Evolutionary conservation across 1,284 basidiomycete genomes (phyloP).

Genomic region (Marasmius oreades): DNA sequence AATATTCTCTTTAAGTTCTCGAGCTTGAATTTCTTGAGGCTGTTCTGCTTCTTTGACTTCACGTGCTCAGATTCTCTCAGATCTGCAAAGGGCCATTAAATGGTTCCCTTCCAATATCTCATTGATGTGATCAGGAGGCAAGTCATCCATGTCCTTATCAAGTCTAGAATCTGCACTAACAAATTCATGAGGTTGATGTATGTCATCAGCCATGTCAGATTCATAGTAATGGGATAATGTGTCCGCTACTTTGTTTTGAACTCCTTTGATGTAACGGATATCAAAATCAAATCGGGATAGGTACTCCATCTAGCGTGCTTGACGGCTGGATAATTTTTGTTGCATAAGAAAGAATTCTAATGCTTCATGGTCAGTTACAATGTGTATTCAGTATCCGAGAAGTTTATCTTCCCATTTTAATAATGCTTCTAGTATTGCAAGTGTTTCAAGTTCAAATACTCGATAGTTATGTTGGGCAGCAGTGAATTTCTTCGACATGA

Average conservation of each 20-base stretch:
- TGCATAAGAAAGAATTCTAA: conserved; percentile 30
- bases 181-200: conserved; percentile 18
- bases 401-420: conserved; percentile 35
- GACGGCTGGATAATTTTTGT: conserved; percentile 17
- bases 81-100: not conserved
- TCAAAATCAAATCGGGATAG: conserved; percentile 28
- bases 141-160: conserved; percentile 24
- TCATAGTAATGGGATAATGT: conserved; percentile 29
- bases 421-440: conserved; percentile 34
- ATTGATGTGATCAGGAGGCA: conserved; percentile 15
- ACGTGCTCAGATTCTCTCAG: not conserved
- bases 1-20: not conserved
- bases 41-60: not conserved
- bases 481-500: conserved; percentile 38
- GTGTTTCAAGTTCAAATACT: conserved; percentile 32
- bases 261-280: conserved; percentile 30
- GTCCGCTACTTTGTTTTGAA: conserved; percentile 30
- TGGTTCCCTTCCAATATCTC: not conserved
- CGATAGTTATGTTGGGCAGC: conserved; percentile 33
- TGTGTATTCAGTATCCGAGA: conserved; percentile 25
- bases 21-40: not conserved
- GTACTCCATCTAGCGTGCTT: conserved; percentile 31
- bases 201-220: conserved; percentile 20
- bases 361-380: conserved; percentile 36
- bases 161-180: conserved; percentile 25